phyloP scores from a whole-genome alignment of 2,329 filamentous ascomycete species.

The Pseudocercospora vitis region DNA sequence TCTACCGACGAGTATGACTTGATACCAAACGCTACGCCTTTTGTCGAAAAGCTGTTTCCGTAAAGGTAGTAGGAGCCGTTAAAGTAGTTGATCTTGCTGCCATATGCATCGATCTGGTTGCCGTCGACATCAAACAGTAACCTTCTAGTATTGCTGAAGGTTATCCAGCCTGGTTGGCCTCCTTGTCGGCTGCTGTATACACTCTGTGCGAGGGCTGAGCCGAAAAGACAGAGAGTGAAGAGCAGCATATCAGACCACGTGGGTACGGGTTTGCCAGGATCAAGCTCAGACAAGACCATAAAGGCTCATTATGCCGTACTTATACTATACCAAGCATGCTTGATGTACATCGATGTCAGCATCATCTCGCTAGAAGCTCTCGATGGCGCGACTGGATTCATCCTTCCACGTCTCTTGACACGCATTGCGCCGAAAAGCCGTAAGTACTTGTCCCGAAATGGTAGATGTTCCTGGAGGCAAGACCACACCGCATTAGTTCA shows the following conservation, averaged over 20 bases:
- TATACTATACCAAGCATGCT: not conserved
- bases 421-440: constrained; percentile 9
- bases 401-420: not conserved
- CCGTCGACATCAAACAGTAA: constrained; percentile 30
- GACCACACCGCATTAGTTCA: not conserved
- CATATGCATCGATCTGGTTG: constrained; percentile 32
- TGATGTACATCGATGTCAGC: not conserved
- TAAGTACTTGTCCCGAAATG: constrained; percentile 4
- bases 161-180: constrained; percentile 16
- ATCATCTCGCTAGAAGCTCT: not conserved
- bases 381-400: not conserved
- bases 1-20: constrained; percentile 30
- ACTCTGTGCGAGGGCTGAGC: constrained; percentile 6
- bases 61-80: constrained; percentile 31
- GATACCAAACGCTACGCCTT: constrained; percentile 27
- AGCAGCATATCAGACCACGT: not conserved
- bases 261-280: not conserved
- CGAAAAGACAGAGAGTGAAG: not conserved
- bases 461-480: not conserved
- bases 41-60: constrained; percentile 31
- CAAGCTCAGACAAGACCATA: not conserved
- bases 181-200: not conserved
- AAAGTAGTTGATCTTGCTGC: constrained; percentile 30
- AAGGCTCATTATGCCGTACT: not conserved
- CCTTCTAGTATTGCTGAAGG: constrained; percentile 27